A percentile compares a stretch with the other conserved stretches of the same genome.
phyloP scores from a whole-genome alignment of 805 yeast genomes.

The Candida berthetii region DNA sequence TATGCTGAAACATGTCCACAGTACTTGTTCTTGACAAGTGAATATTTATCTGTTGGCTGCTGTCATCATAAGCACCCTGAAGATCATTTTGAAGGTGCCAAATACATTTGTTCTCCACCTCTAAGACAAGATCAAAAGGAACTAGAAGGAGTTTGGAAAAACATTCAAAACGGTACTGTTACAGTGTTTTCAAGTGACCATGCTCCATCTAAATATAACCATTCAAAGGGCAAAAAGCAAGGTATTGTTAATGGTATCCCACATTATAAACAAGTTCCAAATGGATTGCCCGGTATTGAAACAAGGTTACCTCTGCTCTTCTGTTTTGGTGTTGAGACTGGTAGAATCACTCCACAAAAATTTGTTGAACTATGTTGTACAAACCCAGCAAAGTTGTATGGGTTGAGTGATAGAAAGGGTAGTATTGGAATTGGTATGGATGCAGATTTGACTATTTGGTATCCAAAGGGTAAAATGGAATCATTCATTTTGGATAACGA shows the following conservation, averaged over 20 bases:
- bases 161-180: conserved; percentile 39
- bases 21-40: conserved; percentile 36
- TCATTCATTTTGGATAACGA: conserved; percentile 17
- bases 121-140: conserved; percentile 32
- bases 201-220: conserved; percentile 37
- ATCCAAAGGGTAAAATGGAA: conserved; percentile 27
- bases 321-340: conserved; percentile 37
- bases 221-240: conserved; percentile 33
- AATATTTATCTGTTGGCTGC: conserved; percentile 23
- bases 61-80: conserved; percentile 14
- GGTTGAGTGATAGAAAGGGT: conserved; percentile 35
- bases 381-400: conserved; percentile 41
- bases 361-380: conserved; percentile 39
- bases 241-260: conserved; percentile 33
- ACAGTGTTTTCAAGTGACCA: conserved; percentile 41
- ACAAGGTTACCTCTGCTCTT: conserved; percentile 39
- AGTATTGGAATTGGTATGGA: conserved; percentile 38
- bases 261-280: conserved; percentile 39
- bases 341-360: conserved; percentile 31
- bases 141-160: conserved; percentile 38
- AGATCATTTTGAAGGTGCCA: conserved; percentile 40
- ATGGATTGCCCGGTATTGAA: conserved; percentile 44
- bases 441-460: conserved; percentile 44
- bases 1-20: conserved; percentile 48
- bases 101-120: conserved; percentile 46